Conservation (phyloP, 306 rosid species). For the Dicorynia guianensis region DNA sequence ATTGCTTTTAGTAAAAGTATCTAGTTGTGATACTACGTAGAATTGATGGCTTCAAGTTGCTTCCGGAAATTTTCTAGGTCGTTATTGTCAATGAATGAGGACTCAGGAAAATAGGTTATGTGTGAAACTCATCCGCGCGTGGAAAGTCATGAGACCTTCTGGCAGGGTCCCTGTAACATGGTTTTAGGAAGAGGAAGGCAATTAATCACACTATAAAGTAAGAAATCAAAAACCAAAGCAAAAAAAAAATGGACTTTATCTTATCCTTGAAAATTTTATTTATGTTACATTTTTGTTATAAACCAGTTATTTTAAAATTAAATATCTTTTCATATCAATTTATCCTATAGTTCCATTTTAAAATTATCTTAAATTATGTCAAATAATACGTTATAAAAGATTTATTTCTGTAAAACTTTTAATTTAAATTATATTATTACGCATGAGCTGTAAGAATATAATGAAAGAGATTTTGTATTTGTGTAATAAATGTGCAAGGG, state of each 20-base stretch:
- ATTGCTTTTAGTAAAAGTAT: not conserved
- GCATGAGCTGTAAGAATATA: too few relatives aligned
- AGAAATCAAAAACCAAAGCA: constrained; percentile 3
- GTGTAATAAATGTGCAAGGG: too few relatives aligned
- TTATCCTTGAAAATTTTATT: too few relatives aligned
- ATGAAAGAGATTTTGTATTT: too few relatives aligned
- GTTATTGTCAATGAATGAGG: constrained; percentile 52
- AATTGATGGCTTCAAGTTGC: constrained; percentile 91
- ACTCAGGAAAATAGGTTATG: constrained; percentile 37
- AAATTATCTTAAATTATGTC: too few relatives aligned
- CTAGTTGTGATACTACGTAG: constrained; percentile 39
- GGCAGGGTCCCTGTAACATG: constrained; percentile 74
- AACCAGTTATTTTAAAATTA: too few relatives aligned
- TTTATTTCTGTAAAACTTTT: too few relatives aligned
- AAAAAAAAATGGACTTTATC: constrained; percentile 21
- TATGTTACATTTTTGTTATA: too few relatives aligned
- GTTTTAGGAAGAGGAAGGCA: constrained; percentile 19
- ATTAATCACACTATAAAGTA: constrained; percentile 7
- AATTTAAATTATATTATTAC: too few relatives aligned
- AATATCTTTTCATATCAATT: too few relatives aligned
- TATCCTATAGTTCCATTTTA: too few relatives aligned
- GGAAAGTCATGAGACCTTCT: constrained; percentile 95
- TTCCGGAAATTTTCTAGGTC: constrained; percentile 83
- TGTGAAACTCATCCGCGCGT: constrained; percentile 66
- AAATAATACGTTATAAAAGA: too few relatives aligned